A percentile compares a stretch with the other conserved stretches of the same genome.
Evolutionary conservation across 257 asterid genomes (phyloP).

Genomic region (Misopates orontium): DNA sequence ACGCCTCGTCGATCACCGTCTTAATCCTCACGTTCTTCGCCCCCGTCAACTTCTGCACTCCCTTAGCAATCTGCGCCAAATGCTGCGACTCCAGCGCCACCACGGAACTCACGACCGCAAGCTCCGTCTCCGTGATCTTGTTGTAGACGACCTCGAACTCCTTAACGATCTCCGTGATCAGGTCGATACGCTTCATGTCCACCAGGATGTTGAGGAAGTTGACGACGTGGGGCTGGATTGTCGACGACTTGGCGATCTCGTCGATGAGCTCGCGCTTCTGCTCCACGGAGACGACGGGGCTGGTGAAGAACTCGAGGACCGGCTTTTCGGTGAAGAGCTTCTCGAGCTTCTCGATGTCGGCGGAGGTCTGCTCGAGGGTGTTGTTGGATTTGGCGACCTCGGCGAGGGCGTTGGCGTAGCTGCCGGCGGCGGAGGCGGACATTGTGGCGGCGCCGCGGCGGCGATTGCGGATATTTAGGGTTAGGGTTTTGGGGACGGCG

Average conservation of each 20-base stretch:
- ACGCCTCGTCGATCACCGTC: conserved; percentile 62
- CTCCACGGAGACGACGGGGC: conserved; percentile 48
- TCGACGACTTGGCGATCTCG: conserved; percentile 45
- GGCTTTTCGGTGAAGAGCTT: conserved; percentile 51
- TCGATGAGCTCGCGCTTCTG: conserved; percentile 50
- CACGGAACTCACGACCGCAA: conserved; percentile 76
- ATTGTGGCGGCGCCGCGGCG: conserved; percentile 55
- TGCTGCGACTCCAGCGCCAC: conserved; percentile 75
- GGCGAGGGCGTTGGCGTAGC: conserved; percentile 80
- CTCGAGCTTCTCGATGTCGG: conserved; percentile 66
- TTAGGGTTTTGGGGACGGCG: conserved; percentile 47
- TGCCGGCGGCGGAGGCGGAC: conserved; percentile 59
- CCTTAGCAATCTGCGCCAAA: conserved; percentile 78
- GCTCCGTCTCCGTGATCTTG: conserved; percentile 56
- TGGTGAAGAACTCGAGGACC: conserved; percentile 48
- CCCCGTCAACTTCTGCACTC: conserved; percentile 71
- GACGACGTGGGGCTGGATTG: conserved; percentile 66
- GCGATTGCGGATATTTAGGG: conserved; percentile 36
- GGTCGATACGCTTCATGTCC: conserved; percentile 66
- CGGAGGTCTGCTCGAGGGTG: conserved; percentile 44
- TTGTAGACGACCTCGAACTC: conserved; percentile 69
- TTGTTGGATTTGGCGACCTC: conserved; percentile 66
- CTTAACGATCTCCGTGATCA: conserved; percentile 55
- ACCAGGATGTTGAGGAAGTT: conserved; percentile 70
- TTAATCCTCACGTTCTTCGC: conserved; percentile 72